Evolutionary conservation across 495 filamentous ascomycete species (phyloP), one percentile per base, ranked within the genome.

Genomic region (Aspergillus haitiensis): DNA sequence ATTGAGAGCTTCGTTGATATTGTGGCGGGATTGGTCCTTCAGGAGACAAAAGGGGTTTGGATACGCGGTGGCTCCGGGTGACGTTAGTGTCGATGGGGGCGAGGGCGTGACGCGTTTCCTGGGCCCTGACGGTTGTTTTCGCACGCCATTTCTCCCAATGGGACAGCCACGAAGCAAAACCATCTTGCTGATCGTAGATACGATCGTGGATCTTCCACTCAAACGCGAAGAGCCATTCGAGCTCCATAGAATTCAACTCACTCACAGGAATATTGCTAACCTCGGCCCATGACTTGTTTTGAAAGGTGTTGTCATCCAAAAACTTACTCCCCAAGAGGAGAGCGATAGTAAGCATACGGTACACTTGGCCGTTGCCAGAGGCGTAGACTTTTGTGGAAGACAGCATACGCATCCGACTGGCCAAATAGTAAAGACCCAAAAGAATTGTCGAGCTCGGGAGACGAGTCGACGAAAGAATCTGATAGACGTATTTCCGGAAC

Each of bases 221-320:
- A 58, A 96, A 96, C 27, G 86, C 88, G 46, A 81, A 79, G 31
- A 99, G 81, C 94, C 94, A 99, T 67, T 97, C 90, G 65, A 86
- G 84, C 77, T 99, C 94, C 77, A 97, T 81, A 59, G 81, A 81
- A 76, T 98, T 98, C 66, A 99, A 79, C 65, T 97, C 93, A 27
- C 79, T 63, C 21, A 99, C 92, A 18, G 88, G 74, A 60, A 99
- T 97, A 57, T 89, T 91, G 75, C 92, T 98, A 27, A 99, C 94
- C 68, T 99, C 95, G 5, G 95, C 89, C 94, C 94, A 99, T 7
- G 95, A 98, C 55, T 93, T 90, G 77, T 98, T 99, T 80, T 97
- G 92, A 75, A 98, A 99, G 13, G 94, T 99, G 75, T 98, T 98
- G 74, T 99, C 94, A 69, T 99, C 94, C 55, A 98, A 74, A 67